A percentile compares a stretch with the other conserved stretches of the same genome.
Evolutionary conservation across 345 rosid species (phyloP).

Genomic region (Reutealis trisperma): DNA sequence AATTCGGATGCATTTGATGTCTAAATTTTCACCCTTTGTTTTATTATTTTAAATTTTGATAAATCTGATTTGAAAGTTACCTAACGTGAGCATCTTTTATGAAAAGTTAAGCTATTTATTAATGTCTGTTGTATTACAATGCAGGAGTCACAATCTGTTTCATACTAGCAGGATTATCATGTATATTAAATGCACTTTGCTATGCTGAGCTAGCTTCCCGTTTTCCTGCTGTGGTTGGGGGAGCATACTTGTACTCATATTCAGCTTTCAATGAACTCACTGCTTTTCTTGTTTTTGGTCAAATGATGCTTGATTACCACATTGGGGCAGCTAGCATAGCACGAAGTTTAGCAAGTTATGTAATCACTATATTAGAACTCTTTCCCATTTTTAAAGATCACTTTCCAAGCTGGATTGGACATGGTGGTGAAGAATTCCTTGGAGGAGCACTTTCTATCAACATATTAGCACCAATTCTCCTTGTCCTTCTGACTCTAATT

Average conservation of each 20-base stretch:
- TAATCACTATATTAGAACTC: conserved; percentile 66
- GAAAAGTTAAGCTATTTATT: background rate
- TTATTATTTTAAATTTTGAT: too few species aligned
- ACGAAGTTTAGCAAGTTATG: conserved; percentile 85
- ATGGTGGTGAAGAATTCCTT: conserved; percentile 70
- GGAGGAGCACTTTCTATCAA: conserved; percentile 86
- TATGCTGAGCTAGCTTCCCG: conserved; percentile 90
- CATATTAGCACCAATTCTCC: conserved; percentile 71
- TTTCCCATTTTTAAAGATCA: conserved; percentile 59
- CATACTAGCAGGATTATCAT: conserved; percentile 83
- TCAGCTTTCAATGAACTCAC: conserved; percentile 91
- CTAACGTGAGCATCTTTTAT: background rate
- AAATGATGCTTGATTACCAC: conserved; percentile 91
- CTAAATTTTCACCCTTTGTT: background rate
- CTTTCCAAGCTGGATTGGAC: conserved; percentile 83
- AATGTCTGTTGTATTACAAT: background rate
- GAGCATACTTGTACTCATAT: conserved; percentile 83
- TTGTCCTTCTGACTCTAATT: conserved; percentile 65
- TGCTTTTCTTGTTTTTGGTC: conserved; percentile 90
- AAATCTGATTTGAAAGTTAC: background rate
- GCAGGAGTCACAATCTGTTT: conserved; percentile 91
- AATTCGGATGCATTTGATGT: background rate
- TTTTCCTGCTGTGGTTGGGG: conserved; percentile 94
- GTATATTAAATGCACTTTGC: conserved; percentile 89
- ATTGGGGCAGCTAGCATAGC: conserved; percentile 98